Evolutionary conservation across 2,329 filamentous ascomycete genomes (phyloP).

Genomic region (Monilinia laxa): DNA sequence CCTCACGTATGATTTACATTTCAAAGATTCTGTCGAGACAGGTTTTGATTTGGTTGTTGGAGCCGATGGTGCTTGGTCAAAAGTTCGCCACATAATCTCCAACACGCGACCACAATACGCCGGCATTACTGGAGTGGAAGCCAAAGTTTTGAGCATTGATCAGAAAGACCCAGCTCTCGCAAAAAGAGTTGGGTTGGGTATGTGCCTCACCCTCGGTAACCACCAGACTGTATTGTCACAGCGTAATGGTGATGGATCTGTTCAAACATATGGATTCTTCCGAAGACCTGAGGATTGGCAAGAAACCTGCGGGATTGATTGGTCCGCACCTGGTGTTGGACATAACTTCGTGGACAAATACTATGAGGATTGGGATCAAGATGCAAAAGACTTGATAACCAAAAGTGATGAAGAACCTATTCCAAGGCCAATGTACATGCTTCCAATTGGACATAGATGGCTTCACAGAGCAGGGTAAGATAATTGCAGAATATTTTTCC

Average conservation of each 20-base stretch:
- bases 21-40: slow-evolving; percentile 24
- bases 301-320: slow-evolving; percentile 17
- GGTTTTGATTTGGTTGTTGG: slow-evolving; percentile 43
- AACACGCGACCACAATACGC: slow-evolving; percentile 25
- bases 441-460: slow-evolving; percentile 26
- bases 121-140: slow-evolving; percentile 26
- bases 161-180: slow-evolving; percentile 25
- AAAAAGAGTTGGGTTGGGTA: slow-evolving; percentile 17
- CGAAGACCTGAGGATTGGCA: slow-evolving; percentile 15
- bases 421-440: slow-evolving; percentile 25
- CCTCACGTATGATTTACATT: slow-evolving; percentile 15
- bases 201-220: slow-evolving; percentile 16
- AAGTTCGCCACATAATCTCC: slow-evolving; percentile 39
- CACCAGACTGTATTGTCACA: slow-evolving; percentile 16
- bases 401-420: slow-evolving; percentile 24
- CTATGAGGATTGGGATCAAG: slow-evolving; percentile 16
- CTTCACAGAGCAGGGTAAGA: slow-evolving; percentile 27
- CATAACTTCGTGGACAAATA: slow-evolving; percentile 18
- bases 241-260: slow-evolving; percentile 17
- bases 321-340: slow-evolving; percentile 12
- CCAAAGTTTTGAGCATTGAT: slow-evolving; percentile 23
- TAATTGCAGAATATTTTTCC: slow-evolving; percentile 1
- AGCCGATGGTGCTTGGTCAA: slow-evolving; percentile 44
- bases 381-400: slow-evolving; percentile 18
- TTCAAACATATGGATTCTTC: slow-evolving; percentile 21